Conservation (phyloP, 306 rosid genomes). For the Castanea crenata region DNA sequence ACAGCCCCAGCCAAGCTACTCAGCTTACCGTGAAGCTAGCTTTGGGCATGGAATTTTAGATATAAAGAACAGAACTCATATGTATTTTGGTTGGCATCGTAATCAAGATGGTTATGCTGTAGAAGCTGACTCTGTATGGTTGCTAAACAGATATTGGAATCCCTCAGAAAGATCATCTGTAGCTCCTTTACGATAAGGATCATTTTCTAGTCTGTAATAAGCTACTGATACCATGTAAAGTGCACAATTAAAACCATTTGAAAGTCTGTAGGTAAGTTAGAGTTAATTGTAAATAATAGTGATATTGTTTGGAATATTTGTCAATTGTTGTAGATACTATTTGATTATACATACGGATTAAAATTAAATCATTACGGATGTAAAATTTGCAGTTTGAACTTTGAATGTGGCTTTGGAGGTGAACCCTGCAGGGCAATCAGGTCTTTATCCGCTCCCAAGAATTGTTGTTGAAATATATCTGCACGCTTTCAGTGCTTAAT, state of each 20-base stretch:
- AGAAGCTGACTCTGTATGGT: conserved; percentile 64
- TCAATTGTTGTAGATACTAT: background rate
- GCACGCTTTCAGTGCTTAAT: background rate
- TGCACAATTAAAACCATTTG: background rate
- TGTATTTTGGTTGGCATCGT: conserved; percentile 60
- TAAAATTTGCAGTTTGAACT: background rate
- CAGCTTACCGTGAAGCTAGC: conserved; percentile 72
- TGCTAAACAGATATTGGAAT: conserved; percentile 51
- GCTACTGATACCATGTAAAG: background rate
- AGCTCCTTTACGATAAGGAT: background rate
- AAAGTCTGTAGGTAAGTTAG: background rate
- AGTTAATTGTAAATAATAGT: background rate
- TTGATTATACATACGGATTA: background rate
- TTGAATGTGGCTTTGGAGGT: background rate
- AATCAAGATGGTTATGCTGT: conserved; percentile 64
- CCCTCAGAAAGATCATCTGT: background rate
- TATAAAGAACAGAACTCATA: conserved; percentile 64
- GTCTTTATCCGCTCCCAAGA: background rate
- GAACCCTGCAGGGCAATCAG: background rate
- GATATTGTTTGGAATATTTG: background rate
- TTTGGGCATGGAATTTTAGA: conserved; percentile 72
- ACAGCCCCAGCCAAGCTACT: conserved; percentile 80
- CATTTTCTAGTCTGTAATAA: background rate
- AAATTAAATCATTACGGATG: background rate
- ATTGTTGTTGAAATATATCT: background rate